Evolutionary conservation across 495 filamentous ascomycete genomes (phyloP).

Genomic region (Lophiotrema nucula): DNA sequence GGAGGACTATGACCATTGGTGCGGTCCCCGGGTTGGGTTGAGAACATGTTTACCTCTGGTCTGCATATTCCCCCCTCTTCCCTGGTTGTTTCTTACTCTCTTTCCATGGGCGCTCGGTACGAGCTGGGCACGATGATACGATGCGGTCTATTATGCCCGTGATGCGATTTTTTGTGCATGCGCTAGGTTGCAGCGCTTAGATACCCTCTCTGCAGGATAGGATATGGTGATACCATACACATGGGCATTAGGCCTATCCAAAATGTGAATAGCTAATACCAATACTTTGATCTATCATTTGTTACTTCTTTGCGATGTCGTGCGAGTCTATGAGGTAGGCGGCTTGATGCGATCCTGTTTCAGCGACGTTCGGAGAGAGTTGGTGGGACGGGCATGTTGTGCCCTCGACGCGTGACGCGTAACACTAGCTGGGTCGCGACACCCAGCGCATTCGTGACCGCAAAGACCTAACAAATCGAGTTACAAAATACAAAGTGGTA

Average conservation of each 20-base stretch:
- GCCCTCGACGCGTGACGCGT: no score
- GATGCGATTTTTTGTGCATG: slow-evolving; percentile 16
- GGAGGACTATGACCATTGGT: background rate
- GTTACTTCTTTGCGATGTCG: background rate
- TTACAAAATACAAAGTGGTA: no score
- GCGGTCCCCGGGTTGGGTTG: background rate
- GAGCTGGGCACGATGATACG: slow-evolving; percentile 12
- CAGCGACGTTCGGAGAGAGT: background rate
- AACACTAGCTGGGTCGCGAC: no score
- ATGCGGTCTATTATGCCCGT: slow-evolving; percentile 7
- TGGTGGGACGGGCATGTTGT: background rate
- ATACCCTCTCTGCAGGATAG: slow-evolving; percentile 28
- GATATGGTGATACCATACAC: background rate
- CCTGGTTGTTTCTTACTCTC: background rate
- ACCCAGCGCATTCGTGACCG: no score
- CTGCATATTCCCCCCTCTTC: background rate
- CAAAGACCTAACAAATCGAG: no score
- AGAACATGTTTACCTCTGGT: background rate
- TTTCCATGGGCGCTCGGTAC: background rate
- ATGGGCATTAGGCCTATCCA: background rate
- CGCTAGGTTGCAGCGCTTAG: slow-evolving; percentile 20
- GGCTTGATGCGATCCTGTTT: background rate
- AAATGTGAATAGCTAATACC: background rate
- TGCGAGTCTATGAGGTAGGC: background rate
- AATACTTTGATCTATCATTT: background rate